These are phyloP conservation scores for Darksidea phi DNA, from an alignment of 495 filamentous ascomycete species.

Conservation along the genomic window DNA sequence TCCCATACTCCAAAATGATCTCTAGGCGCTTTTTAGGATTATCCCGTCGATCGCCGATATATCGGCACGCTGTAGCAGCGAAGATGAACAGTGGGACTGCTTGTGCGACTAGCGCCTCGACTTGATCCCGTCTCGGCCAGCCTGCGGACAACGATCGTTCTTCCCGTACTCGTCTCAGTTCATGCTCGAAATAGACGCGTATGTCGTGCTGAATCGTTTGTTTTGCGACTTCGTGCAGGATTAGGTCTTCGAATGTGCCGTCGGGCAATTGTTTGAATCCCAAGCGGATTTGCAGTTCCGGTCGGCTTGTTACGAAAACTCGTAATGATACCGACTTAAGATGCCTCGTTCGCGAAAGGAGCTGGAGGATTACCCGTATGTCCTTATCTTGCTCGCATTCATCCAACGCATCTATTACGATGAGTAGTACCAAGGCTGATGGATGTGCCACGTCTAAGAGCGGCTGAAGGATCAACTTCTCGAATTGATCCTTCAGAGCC, in stretches of 20 bases:
- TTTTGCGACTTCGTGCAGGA: constrained; percentile 40
- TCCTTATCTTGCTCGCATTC: constrained; percentile 39
- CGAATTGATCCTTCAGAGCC: constrained; percentile 16
- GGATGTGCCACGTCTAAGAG: background rate
- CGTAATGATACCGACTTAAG: constrained; percentile 30
- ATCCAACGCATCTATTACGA: constrained; percentile 43
- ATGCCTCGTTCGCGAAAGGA: constrained; percentile 31
- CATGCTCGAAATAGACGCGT: constrained; percentile 36
- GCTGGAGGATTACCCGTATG: constrained; percentile 34
- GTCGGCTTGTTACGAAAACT: constrained; percentile 43
- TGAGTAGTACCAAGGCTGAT: background rate
- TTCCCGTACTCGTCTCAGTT: constrained; percentile 9
- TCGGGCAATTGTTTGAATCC: constrained; percentile 29
- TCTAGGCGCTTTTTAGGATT: constrained; percentile 27
- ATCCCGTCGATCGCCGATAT: constrained; percentile 9
- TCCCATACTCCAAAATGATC: constrained; percentile 24
- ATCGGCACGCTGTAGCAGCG: constrained; percentile 25
- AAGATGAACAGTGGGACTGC: constrained; percentile 41
- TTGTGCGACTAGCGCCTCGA: constrained; percentile 41
- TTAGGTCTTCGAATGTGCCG: constrained; percentile 28
- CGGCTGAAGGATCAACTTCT: constrained; percentile 22
- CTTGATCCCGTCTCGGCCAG: constrained; percentile 46
- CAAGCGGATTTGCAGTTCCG: constrained; percentile 38
- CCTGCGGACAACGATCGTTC: constrained; percentile 4
- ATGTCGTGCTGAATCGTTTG: constrained; percentile 42